Base-by-base conservation (phyloP, 345 rosid genomes). In the Heritiera littoralis region DNA sequence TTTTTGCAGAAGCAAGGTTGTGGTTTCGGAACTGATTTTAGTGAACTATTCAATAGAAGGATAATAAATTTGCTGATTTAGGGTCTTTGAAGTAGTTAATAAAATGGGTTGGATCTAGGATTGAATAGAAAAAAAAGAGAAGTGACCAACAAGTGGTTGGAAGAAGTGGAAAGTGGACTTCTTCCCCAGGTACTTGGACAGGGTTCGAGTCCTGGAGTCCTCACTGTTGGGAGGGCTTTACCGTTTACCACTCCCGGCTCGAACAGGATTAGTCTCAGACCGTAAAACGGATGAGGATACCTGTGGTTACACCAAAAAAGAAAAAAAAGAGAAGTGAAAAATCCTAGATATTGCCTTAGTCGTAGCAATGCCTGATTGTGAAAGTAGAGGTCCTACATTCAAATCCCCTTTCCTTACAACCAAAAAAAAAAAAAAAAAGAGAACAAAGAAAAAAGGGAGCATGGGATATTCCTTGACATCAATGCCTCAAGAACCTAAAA, bases 251-350 rank as follows among this genome's bases (percentile, higher is more conserved):
- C n/a, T n/a, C n/a, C n/a, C n/a, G n/a, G n/a, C n/a, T n/a, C n/a
- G n/a, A n/a, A n/a, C n/a, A n/a, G n/a, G n/a, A n/a, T n/a, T n/a
- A n/a, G n/a, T n/a, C n/a, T n/a, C n/a, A n/a, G n/a, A n/a, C n/a
- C n/a, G n/a, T n/a, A n/a, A n/a, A n/a, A n/a, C n/a, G n/a, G n/a
- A n/a, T n/a, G n/a, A n/a, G n/a, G n/a, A n/a, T n/a, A n/a, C n/a
- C n/a, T n/a, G n/a, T n/a, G n/a, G n/a, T n/a, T n/a, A n/a, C n/a
- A n/a, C n/a, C n/a, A n/a, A n/a, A n/a, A n/a, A n/a, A 23, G 56
- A 69, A 46, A 69, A 23, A 69, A 46, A 69, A 23, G 56, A 69
- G 20, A 69, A 69, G 74, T 69, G 6, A 46, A 12, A 67, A 46
- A 48, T 13, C 17, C 1, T 0, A 48, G 40, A 40, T 23, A 46